Percentiles rank a stretch among this genome's conserved stretches.
Evolutionary conservation across 768 basidiomycete genomes (phyloP).

Genomic region (Lactarius akahatsu): DNA sequence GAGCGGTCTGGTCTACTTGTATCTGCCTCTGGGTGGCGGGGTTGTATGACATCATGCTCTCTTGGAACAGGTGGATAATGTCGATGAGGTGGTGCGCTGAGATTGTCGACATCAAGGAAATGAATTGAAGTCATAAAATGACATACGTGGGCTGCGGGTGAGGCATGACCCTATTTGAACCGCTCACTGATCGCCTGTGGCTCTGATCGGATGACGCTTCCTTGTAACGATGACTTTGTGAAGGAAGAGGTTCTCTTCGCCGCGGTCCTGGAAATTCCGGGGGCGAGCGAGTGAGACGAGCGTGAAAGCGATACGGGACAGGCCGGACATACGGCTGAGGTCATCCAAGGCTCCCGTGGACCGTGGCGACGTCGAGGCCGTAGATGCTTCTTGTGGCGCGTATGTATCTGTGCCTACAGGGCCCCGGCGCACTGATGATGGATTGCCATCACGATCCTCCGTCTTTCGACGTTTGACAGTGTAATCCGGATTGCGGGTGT

Average conservation of each 20-base stretch:
- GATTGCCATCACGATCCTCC: slow-evolving; percentile 21
- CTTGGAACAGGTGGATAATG: slow-evolving; percentile 12
- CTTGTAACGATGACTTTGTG: slow-evolving; percentile 28
- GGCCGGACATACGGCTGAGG: slow-evolving; percentile 28
- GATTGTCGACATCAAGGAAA: background rate
- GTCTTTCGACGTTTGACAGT: slow-evolving; percentile 26
- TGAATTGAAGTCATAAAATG: background rate
- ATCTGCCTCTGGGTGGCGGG: slow-evolving; percentile 13
- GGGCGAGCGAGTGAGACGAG: slow-evolving; percentile 18
- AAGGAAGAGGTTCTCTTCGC: slow-evolving; percentile 25
- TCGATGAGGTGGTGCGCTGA: slow-evolving; percentile 24
- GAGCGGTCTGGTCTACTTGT: slow-evolving; percentile 3
- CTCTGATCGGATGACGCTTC: slow-evolving; percentile 16
- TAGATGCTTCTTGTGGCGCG: slow-evolving; percentile 16
- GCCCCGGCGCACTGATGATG: slow-evolving; percentile 18
- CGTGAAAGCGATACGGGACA: slow-evolving; percentile 17
- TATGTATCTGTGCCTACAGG: slow-evolving; percentile 18
- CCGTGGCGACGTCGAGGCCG: slow-evolving; percentile 24
- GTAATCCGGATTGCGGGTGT: slow-evolving; percentile 21
- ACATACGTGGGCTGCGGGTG: slow-evolving; percentile 22
- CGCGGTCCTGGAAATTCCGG: slow-evolving; percentile 27
- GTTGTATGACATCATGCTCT: slow-evolving; percentile 8
- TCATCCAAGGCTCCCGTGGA: slow-evolving; percentile 23
- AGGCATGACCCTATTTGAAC: slow-evolving; percentile 16
- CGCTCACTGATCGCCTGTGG: slow-evolving; percentile 8